Evolutionary conservation across 805 yeast genomes (phyloP), one percentile per base, ranked within the genome.

Genomic region (Ogataea henricii): DNA sequence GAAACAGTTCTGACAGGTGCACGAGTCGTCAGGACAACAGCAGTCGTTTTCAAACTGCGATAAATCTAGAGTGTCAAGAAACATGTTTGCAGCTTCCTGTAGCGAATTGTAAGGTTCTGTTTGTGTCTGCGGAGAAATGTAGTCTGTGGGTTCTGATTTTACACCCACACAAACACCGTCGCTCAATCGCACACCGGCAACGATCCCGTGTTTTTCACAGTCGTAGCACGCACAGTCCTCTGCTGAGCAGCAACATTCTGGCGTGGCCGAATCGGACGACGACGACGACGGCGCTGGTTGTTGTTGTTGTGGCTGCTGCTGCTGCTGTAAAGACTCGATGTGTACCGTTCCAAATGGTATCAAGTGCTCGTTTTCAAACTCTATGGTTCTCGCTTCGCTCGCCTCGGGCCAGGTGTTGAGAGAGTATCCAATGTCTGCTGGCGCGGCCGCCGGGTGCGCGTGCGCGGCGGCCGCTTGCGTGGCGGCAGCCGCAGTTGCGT

Each of bases 171-270:
- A 6, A 30, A 14, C 34, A n/a, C 68, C 69, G 48, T 64, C 68
- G 1, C 53, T 36, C 4, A 61, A 8, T 21, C 69, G 50, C 3
- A 66, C 44, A 8, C 71, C 72, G 35, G 63, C 50, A 1, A 53
- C 53, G 4, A 67, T 67, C 1, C 69, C 69, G 51, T 68, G 72
- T 7, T 52, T 29, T 12, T 57, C 66, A 57, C 72, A 68, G 40
- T 66, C 61, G 36, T 56, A 65, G 45, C 73, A 68, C 13, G 55
- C 60, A 46, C 73, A 68, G 26, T 62, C 64, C 18, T 65, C 66
- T 4, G 62, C 57, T 3, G 56, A 41, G 50, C 73, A 68, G 22
- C 54, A 52, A 40, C 72, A 68, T 5, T 60, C 68, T 1, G 51
- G 51, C 23, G 43, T 37, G 33, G 40, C 40, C 4, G 40, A 18